Percentiles rank a stretch among this genome's conserved stretches.
phyloP scores from a whole-genome alignment of 257 asterid species.

The Lycium ferocissimum region DNA sequence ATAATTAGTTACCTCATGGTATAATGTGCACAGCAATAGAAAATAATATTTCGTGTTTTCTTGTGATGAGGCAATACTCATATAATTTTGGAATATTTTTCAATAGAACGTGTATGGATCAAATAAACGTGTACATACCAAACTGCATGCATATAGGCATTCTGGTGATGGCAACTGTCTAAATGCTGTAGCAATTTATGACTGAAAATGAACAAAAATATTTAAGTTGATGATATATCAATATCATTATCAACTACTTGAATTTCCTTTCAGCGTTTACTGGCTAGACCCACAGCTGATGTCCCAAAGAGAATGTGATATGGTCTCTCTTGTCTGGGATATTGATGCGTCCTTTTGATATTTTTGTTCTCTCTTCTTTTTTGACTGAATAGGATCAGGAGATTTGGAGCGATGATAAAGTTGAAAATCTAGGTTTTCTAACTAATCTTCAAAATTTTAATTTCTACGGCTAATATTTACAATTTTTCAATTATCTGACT shows the following conservation, averaged over 20 bases:
- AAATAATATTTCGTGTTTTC: background rate
- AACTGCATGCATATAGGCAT: background rate
- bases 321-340: constrained; percentile 6
- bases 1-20: background rate
- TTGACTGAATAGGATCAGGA: background rate
- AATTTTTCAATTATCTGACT: background rate
- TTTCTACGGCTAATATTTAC: background rate
- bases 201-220: background rate
- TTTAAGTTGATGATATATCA: background rate
- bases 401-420: accelerated
- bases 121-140: background rate
- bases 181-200: background rate
- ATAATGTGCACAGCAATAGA: background rate
- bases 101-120: background rate
- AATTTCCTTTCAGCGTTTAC: background rate
- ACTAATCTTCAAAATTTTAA: background rate
- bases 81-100: background rate
- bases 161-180: background rate
- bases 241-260: background rate
- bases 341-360: background rate
- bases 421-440: background rate
- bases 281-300: background rate
- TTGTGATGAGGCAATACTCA: background rate
- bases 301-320: background rate
- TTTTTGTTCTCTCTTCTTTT: background rate